Evolutionary conservation across 805 yeast species (phyloP).

Genomic region (Wickerhamiella azyma): DNA sequence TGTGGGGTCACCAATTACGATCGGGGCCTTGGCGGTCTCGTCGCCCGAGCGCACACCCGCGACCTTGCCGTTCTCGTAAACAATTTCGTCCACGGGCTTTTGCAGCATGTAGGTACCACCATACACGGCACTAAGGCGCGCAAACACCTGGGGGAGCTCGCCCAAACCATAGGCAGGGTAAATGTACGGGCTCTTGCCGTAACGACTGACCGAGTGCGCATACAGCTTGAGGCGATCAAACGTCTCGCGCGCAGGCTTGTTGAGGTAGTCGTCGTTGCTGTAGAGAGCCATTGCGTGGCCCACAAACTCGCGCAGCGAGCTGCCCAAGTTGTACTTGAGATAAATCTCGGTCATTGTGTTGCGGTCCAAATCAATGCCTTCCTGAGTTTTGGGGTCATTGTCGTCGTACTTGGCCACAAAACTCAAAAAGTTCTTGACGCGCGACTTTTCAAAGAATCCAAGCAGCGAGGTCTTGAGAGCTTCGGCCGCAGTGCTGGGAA

Average conservation of each 20-base stretch:
- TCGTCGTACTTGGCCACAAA: conserved; percentile 74
- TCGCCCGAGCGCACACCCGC: conserved; percentile 82
- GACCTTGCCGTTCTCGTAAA: conserved; percentile 61
- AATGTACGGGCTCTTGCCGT: conserved; percentile 91
- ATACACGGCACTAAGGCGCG: conserved; percentile 88
- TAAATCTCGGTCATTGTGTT: conserved; percentile 88
- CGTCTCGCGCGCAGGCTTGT: conserved; percentile 83
- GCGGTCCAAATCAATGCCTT: conserved; percentile 66
- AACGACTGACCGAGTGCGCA: conserved; percentile 81
- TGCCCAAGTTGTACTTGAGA: conserved; percentile 76
- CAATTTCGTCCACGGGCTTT: conserved; percentile 83
- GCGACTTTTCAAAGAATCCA: conserved; percentile 92
- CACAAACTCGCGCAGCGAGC: conserved; percentile 87
- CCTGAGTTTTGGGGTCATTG: conserved; percentile 66
- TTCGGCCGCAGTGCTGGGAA: conserved; percentile 82
- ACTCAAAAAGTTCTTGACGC: conserved; percentile 85
- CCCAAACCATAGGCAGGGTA: conserved; percentile 95
- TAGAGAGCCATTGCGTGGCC: conserved; percentile 99
- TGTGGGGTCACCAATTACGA: conserved; percentile 95
- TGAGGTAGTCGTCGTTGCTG: conserved; percentile 80
- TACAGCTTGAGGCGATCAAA: conserved; percentile 75
- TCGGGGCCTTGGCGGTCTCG: conserved; percentile 81
- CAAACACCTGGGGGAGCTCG: conserved; percentile 98
- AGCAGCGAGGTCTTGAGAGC: conserved; percentile 83
- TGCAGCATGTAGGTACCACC: conserved; percentile 98